phyloP scores from a whole-genome alignment of 2,329 filamentous ascomycete genomes.

The Aspergillus fumigatiaffinis region DNA sequence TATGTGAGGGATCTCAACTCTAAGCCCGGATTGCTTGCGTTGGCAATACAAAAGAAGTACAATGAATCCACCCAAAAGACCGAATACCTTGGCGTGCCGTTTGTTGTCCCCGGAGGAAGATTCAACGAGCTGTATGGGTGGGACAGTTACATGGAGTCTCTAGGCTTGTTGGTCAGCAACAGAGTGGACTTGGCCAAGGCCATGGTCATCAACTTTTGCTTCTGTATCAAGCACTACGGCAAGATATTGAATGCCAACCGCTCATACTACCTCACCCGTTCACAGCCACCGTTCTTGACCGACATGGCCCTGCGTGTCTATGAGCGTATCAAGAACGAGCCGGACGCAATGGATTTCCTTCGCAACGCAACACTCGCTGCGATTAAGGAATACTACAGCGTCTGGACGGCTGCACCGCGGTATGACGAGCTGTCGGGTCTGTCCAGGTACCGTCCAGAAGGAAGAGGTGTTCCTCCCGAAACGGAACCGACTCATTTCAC shows the following conservation, averaged over 20 bases:
- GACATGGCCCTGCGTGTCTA: slow-evolving; percentile 96
- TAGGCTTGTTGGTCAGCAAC: slow-evolving; percentile 82
- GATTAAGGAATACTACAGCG: slow-evolving; percentile 92
- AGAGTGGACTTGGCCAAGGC: slow-evolving; percentile 82
- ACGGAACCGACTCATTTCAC: slow-evolving; percentile 84
- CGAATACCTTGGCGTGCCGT: slow-evolving; percentile 75
- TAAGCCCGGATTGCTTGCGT: slow-evolving; percentile 82
- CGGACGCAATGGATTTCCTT: slow-evolving; percentile 76
- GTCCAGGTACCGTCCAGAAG: slow-evolving; percentile 79
- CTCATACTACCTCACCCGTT: slow-evolving; percentile 90
- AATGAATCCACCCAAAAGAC: slow-evolving; percentile 66
- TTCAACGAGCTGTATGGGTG: slow-evolving; percentile 99
- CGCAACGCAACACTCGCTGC: slow-evolving; percentile 76
- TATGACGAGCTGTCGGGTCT: slow-evolving; percentile 73
- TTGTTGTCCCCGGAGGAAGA: slow-evolving; percentile 93
- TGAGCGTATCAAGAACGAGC: slow-evolving; percentile 85
- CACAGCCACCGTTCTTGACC: slow-evolving; percentile 93
- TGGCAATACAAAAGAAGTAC: slow-evolving; percentile 76
- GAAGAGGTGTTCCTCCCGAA: slow-evolving; percentile 82
- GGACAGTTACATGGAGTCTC: slow-evolving; percentile 98
- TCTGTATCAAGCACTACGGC: slow-evolving; percentile 96
- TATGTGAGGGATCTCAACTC: slow-evolving; percentile 78
- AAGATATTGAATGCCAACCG: slow-evolving; percentile 97
- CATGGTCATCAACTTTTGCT: slow-evolving; percentile 96
- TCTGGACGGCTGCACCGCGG: slow-evolving; percentile 78